Percentiles rank a stretch among this genome's conserved stretches.
These are phyloP conservation scores for Pestalotiopsis sp. DNA, from an alignment of 2,329 filamentous ascomycete species.

Conservation along the genomic window DNA sequence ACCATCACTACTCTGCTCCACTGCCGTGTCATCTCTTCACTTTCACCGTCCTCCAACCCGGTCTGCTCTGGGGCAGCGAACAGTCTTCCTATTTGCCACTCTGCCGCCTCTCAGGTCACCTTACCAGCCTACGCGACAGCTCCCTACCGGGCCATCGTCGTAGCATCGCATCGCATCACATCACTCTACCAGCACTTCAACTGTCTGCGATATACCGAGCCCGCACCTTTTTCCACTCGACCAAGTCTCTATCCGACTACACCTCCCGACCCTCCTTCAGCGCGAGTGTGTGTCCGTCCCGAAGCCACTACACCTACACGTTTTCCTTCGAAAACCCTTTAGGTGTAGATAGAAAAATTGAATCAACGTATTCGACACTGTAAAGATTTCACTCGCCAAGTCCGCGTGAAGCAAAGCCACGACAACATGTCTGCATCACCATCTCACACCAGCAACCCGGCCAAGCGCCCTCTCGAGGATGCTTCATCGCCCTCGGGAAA, in stretches of 20 bases:
- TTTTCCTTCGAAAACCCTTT: slow-evolving; percentile 85
- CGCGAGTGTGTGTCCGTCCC: slow-evolving; percentile 34
- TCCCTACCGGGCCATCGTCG: slow-evolving; percentile 3
- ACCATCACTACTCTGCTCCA: slow-evolving; percentile 29
- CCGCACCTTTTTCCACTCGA: slow-evolving; percentile 16
- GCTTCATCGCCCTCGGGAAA: slow-evolving; percentile 91
- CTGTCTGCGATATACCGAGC: slow-evolving; percentile 8
- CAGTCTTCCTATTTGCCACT: background rate
- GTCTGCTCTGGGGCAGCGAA: slow-evolving; percentile 9
- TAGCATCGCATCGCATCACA: slow-evolving; percentile 11
- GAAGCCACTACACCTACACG: slow-evolving; percentile 78
- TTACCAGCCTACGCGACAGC: slow-evolving; percentile 11
- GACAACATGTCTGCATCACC: slow-evolving; percentile 74
- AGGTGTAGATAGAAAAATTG: slow-evolving; percentile 77
- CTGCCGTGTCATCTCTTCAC: slow-evolving; percentile 16
- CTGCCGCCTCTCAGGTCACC: slow-evolving; percentile 10
- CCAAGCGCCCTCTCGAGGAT: slow-evolving; percentile 95
- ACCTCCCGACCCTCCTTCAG: slow-evolving; percentile 23
- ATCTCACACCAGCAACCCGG: slow-evolving; percentile 65
- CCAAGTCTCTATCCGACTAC: slow-evolving; percentile 29
- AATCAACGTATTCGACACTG: slow-evolving; percentile 41
- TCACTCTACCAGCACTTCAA: slow-evolving; percentile 11
- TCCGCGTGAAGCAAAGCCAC: slow-evolving; percentile 33
- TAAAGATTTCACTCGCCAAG: slow-evolving; percentile 28
- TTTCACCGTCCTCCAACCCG: slow-evolving; percentile 12